These are phyloP conservation scores for Capsicum chinense DNA, from an alignment of 257 asterid genomes.

Conservation along the genomic window DNA sequence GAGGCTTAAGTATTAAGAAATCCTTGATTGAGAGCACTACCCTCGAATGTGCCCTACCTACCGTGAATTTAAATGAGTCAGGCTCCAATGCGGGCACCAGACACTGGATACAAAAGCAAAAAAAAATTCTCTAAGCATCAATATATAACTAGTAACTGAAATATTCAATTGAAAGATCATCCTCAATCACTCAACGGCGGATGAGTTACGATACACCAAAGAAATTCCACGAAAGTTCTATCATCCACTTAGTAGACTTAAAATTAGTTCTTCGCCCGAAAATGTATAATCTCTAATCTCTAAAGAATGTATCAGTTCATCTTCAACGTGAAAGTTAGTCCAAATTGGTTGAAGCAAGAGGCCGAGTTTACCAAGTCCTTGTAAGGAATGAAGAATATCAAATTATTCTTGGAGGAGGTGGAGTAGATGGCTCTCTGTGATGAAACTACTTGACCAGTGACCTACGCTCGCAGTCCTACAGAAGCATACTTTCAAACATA, in stretches of 20 bases:
- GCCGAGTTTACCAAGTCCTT: not conserved
- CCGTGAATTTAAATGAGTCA: too few relatives aligned
- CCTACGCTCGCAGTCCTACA: conserved; percentile 57
- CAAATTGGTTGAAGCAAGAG: not conserved
- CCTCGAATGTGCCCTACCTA: too few relatives aligned
- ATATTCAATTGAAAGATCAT: not conserved
- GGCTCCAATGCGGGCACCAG: too few relatives aligned
- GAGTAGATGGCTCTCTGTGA: conserved; percentile 39
- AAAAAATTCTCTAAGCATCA: too few relatives aligned
- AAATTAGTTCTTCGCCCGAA: not conserved
- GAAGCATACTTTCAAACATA: not conserved
- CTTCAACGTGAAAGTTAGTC: conserved; percentile 21
- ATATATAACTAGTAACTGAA: too few relatives aligned
- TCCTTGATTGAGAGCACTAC: too few relatives aligned
- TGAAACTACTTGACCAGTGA: conserved; percentile 51
- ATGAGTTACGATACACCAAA: conserved; percentile 4
- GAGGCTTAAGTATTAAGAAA: too few relatives aligned
- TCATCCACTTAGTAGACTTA: not conserved
- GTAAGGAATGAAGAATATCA: not conserved
- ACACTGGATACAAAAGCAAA: too few relatives aligned
- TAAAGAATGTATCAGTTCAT: conserved; percentile 24
- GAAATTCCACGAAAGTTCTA: not conserved
- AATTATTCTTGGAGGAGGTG: conserved; percentile 31
- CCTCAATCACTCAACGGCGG: not conserved
- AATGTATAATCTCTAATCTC: not conserved